phyloP scores from a whole-genome alignment of 345 rosid genomes.

The Gossypium arboreum region DNA sequence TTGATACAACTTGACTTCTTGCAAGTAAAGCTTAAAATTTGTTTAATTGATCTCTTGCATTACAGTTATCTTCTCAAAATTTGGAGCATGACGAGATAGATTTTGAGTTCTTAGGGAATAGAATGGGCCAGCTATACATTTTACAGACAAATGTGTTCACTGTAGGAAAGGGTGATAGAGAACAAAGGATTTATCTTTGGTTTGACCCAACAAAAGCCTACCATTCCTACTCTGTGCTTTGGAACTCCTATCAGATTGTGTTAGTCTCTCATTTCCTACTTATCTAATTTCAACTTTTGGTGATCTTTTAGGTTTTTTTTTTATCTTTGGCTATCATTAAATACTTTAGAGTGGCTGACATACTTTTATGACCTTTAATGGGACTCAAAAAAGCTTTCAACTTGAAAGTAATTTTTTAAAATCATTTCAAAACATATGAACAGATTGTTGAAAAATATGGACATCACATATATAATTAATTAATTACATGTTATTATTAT shows the following conservation, averaged over 20 bases:
- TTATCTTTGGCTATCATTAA: neutral
- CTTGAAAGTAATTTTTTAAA: too few relatives aligned
- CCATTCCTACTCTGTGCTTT: constrained; percentile 66
- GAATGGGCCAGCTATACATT: constrained; percentile 74
- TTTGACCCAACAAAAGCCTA: constrained; percentile 62
- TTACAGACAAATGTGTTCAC: constrained; percentile 79
- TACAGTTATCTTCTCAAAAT: constrained; percentile 77
- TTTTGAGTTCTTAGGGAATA: constrained; percentile 87
- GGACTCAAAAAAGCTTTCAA: too few relatives aligned
- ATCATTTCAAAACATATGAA: too few relatives aligned
- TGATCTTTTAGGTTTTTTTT: neutral
- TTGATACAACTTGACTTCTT: too few relatives aligned
- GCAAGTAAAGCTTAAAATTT: too few relatives aligned
- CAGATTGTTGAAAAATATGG: too few relatives aligned
- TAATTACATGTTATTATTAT: too few relatives aligned
- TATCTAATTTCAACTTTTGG: neutral
- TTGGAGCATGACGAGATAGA: constrained; percentile 87
- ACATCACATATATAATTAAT: too few relatives aligned
- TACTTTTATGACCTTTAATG: too few relatives aligned
- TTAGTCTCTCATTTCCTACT: constrained; percentile 25
- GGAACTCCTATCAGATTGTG: constrained; percentile 72
- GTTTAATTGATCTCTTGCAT: neutral
- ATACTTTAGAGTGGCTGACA: neutral
- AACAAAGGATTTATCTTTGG: constrained; percentile 78
- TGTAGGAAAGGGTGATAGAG: constrained; percentile 76